Evolutionary conservation across 2,329 filamentous ascomycete species (phyloP), one percentile per base, ranked within the genome.

Genomic region (Penicillium brasilianum): DNA sequence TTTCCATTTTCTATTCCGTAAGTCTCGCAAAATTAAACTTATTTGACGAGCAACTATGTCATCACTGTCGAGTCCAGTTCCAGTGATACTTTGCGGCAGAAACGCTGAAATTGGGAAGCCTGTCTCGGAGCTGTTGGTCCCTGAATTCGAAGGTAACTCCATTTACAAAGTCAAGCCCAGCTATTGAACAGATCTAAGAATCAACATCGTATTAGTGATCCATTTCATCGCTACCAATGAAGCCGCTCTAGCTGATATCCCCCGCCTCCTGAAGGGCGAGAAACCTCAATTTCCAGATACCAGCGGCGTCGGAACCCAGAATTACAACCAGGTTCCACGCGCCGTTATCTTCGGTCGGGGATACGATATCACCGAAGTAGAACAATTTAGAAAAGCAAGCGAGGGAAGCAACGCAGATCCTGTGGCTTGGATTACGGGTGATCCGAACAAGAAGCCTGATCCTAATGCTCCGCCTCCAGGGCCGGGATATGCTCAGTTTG

Each of bases 291-390:
- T 62, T 22, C 58, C 60, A 4, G 59, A 55, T n/a, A 22, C 60
- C 20, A 71, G 69, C 49, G 55, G 67, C 13, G 34, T 74, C 22
- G 72, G 71, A 18, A 67, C 72, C 1, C 66, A 70, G 50, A 57
- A 72, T 28, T 74, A 73, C 64, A 65, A 34, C 41, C 55, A 46
- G 11, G 63, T 66, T 6, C 62, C 66, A 3, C 69, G 70, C 0
- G 72, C 67, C 1, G 62, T 75, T 10, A 64, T 74, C 20, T 71
- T 74, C 32, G 73, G 73, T 3, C 69, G 72, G 2, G 70, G 66
- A 2, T 74, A 60, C 52, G 18, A 53, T 1, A 28, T 48, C 8
- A 49, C 61, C 3, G 60, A 71, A 11, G 59, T 73, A 9, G 59
- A 67, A 32, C 28, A 59, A 10, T 53, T 69, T 6, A 55, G 54